Base-by-base conservation (phyloP, 768 basidiomycete genomes). In the Pulveroboletus sp. region DNA sequence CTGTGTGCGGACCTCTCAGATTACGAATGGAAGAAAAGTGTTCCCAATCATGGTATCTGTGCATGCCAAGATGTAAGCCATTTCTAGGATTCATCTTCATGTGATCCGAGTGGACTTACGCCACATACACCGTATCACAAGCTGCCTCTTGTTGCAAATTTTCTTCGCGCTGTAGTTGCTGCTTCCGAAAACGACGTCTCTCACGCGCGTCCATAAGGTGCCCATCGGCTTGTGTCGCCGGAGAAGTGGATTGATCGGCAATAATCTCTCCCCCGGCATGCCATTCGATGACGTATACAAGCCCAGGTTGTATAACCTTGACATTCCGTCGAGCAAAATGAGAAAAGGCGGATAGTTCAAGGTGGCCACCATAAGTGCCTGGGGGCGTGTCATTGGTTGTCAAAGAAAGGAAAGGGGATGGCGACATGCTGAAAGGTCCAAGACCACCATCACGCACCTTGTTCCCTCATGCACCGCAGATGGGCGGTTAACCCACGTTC, bases 11-110 rank as follows among this genome's bases (percentile, higher is more conserved):
- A 2, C 93, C 93, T 14, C 75, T 75, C 45, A 93, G 71, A 65
- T 91, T 94, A 39, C 93, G 86, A 50, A 95, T 89, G n/a, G 87
- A 90, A 12, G 89, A 92, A 61, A 94, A 95, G 64, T 95, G 93
- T 61, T 95, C 92, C 89, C 90, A 94, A 65, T 93, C 90, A 61
- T 94, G 87, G 64, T 92, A 94, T 25, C 89, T 90, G 59, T 39
- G 24, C 21, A 34, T 40, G 11, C 48, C 40, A 21, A 23, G 49
- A 47, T 42, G 61, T 56, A 46, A 58, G 43, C 23, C 6, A 50
- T 23, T 23, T 43, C 33, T 36, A 34, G 40, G 25, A 50, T 37
- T 44, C 36, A 21, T n/a, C n/a, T 41, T 45, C 19, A 43, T 53
- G 48, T 48, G 40, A 46, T 43, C 12, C 31, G n/a, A 45, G 52